phyloP scores from a whole-genome alignment of 352 stramenopile species.

The Sclerospora graminicola region DNA sequence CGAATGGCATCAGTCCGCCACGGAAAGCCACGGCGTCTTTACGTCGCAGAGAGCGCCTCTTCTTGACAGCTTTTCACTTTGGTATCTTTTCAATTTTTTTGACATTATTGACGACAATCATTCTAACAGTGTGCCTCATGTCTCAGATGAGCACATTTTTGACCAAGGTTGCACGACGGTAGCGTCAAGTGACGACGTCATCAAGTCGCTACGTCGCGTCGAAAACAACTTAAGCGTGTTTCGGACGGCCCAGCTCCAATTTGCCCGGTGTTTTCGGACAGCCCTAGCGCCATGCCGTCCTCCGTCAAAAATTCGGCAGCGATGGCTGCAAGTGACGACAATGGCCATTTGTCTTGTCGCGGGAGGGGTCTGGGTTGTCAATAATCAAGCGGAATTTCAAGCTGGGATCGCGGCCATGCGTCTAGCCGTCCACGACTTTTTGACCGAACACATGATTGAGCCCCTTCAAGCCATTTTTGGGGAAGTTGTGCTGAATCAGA shows the following conservation, averaged over 20 bases:
- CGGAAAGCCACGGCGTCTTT: constrained; percentile 44
- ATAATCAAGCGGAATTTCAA: constrained; percentile 58
- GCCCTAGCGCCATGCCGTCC: constrained; percentile 52
- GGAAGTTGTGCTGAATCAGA: constrained; percentile 79
- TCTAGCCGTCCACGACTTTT: constrained; percentile 44
- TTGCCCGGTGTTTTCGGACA: constrained; percentile 34
- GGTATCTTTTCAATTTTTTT: no score
- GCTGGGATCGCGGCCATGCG: constrained; percentile 32
- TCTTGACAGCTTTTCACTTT: constrained; percentile 36
- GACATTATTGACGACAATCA: no score
- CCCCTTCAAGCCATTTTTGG: constrained; percentile 65
- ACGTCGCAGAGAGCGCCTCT: constrained; percentile 36
- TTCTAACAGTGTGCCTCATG: no score
- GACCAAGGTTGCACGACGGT: constrained; percentile 5
- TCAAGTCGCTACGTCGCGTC: constrained; percentile 34
- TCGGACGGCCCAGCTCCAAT: constrained; percentile 32
- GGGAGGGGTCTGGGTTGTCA: constrained; percentile 47
- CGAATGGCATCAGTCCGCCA: constrained; percentile 39
- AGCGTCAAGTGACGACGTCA: constrained; percentile 21
- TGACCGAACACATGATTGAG: constrained; percentile 74
- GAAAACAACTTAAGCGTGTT: constrained; percentile 44
- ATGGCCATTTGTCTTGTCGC: constrained; percentile 42
- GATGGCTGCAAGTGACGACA: constrained; percentile 58
- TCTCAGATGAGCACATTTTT: constrained; percentile 16
- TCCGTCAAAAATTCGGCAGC: constrained; percentile 59